Evolutionary conservation across 768 basidiomycete genomes (phyloP).

Genomic region (Mycena galopus): DNA sequence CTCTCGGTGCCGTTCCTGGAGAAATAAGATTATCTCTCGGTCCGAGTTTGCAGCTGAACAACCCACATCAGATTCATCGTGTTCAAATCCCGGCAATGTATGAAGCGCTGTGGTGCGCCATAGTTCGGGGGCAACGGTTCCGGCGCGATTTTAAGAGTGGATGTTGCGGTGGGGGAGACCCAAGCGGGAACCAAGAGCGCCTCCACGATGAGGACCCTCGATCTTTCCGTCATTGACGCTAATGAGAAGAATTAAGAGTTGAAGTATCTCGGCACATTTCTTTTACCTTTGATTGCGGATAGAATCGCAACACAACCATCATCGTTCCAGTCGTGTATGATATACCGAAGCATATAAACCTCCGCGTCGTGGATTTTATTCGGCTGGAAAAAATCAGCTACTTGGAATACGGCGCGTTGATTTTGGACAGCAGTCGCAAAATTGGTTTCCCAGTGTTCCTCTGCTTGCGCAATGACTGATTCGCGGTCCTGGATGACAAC

Average conservation of each 20-base stretch:
- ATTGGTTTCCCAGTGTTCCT: not conserved
- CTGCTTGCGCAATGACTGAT: not conserved
- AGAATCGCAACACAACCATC: not conserved
- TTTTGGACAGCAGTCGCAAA: not conserved
- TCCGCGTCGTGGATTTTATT: conserved; percentile 5
- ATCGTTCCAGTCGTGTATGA: no score
- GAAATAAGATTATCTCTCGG: no score
- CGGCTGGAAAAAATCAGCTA: conserved; percentile 18
- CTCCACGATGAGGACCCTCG: conserved; percentile 6
- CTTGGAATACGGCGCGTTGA: not conserved
- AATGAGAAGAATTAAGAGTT: not conserved
- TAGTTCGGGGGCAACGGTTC: conserved; percentile 12
- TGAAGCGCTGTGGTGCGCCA: not conserved
- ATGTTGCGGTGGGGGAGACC: not conserved
- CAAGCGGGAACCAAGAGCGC: conserved; percentile 11
- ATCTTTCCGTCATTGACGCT: conserved; percentile 11
- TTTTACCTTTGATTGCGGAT: not conserved
- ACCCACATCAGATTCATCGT: conserved; percentile 3
- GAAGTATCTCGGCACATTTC: not conserved
- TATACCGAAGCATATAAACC: conserved; percentile 9
- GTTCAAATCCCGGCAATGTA: not conserved
- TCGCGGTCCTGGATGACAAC: conserved; percentile 1
- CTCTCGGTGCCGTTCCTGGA: conserved; percentile 6
- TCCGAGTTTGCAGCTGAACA: no score
- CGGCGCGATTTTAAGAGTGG: not conserved